Evolutionary conservation across 1,139 yeast genomes (phyloP).

Genomic region (Schizosaccharomyces versatilis): DNA sequence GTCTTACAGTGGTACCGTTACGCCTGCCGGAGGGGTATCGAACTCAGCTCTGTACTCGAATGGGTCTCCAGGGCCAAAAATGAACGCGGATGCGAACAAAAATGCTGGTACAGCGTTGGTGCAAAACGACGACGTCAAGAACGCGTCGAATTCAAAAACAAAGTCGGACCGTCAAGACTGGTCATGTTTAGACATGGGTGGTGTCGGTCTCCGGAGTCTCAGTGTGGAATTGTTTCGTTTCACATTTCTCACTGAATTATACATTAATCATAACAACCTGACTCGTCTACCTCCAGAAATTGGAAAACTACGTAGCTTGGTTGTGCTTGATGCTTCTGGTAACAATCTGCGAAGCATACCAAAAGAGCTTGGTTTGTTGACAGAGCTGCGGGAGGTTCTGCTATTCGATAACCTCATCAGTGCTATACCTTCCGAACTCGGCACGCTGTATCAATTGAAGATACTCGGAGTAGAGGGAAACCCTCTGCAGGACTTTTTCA

Average conservation of each 20-base stretch:
- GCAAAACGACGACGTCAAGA: neutral
- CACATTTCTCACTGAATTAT: constrained; percentile 65
- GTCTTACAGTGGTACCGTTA: neutral
- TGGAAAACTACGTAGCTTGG: constrained; percentile 44
- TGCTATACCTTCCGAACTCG: constrained; percentile 63
- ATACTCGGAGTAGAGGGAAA: constrained; percentile 89
- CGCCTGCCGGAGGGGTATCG: neutral
- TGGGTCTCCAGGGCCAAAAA: neutral
- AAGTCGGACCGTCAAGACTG: constrained; percentile 23
- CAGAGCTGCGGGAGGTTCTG: constrained; percentile 57
- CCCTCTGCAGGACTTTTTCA: constrained; percentile 44
- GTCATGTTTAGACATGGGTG: constrained; percentile 84
- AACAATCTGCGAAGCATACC: constrained; percentile 56
- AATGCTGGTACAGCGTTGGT: neutral
- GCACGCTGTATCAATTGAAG: constrained; percentile 63
- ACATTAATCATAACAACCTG: constrained; percentile 68
- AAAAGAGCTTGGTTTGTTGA: constrained; percentile 60
- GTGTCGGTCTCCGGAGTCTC: constrained; percentile 56
- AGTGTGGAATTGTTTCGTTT: constrained; percentile 61
- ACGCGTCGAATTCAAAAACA: neutral
- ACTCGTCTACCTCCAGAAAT: constrained; percentile 47
- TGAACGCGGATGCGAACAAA: neutral
- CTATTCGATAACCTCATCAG: constrained; percentile 68
- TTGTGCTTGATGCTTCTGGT: constrained; percentile 68
- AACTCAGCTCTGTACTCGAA: neutral